These are phyloP conservation scores for Fusarium buharicum DNA, from an alignment of 2,329 filamentous ascomycete species.

Conservation along the genomic window DNA sequence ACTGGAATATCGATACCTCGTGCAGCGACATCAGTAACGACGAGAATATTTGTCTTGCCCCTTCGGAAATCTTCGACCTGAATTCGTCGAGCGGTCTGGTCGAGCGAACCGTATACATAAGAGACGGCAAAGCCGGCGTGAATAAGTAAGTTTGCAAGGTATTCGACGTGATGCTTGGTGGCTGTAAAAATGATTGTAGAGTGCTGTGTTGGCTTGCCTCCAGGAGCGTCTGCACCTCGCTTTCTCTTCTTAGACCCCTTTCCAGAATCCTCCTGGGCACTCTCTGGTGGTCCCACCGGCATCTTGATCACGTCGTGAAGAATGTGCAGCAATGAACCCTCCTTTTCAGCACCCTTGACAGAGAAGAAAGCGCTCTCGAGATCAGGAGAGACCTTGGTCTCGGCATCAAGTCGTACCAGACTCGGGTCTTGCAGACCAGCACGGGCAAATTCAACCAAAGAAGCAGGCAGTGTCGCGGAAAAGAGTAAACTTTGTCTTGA, in stretches of 20 bases:
- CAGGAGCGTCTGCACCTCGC: conserved; percentile 62
- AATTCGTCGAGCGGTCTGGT: conserved; percentile 91
- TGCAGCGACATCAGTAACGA: conserved; percentile 96
- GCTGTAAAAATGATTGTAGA: conserved; percentile 96
- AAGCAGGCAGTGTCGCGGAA: conserved; percentile 93
- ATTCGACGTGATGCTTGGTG: conserved; percentile 98
- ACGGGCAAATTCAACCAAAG: conserved; percentile 93
- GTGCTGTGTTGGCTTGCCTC: conserved; percentile 80
- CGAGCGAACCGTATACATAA: conserved; percentile 92
- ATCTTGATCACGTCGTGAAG: conserved; percentile 93
- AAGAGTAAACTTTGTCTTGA: conserved; percentile 92
- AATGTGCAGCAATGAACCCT: conserved; percentile 88
- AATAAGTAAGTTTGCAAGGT: conserved; percentile 82
- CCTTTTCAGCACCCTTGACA: conserved; percentile 92
- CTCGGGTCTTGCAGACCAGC: conserved; percentile 93
- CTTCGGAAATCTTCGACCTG: conserved; percentile 91
- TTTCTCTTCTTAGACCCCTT: conserved; percentile 77
- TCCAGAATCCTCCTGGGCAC: conserved; percentile 57
- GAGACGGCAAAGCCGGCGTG: conserved; percentile 88
- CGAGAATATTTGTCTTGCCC: conserved; percentile 87
- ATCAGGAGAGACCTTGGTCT: conserved; percentile 95
- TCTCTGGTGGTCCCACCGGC: conserved; percentile 72
- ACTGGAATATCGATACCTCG: conserved; percentile 98
- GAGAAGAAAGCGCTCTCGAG: conserved; percentile 96
- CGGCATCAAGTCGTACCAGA: conserved; percentile 88